Evolutionary conservation across 345 rosid species (phyloP), one percentile per base, ranked within the genome.

Genomic region (Heritiera fomes): DNA sequence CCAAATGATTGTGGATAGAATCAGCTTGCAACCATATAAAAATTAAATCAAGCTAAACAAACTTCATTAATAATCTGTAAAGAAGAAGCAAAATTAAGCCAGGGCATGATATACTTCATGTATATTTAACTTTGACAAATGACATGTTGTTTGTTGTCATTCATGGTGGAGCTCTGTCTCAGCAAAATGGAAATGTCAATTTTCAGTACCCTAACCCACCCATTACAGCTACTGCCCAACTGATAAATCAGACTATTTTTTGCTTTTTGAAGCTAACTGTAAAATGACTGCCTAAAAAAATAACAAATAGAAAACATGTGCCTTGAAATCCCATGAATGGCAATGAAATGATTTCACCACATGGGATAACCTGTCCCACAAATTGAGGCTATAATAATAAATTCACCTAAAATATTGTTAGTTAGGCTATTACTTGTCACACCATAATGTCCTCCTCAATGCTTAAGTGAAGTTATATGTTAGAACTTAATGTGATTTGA

Each of bases 351-450:
- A 69, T 69, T 11, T 69, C 55, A 45, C 3, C 73, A 69, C 73
- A 69, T 69, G 73, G 73, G 73, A 11, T 66, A 43, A 59, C 32
- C 6, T 41, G 71, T 41, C 49, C 62, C 12, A 58, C 30, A 58
- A 58, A 58, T n/a, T 58, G 28, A n/a, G 30, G 59, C 30, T 58
- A 58, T 58, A 4, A n/a, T 55, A 61, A 23, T 30, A 30, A 62
- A 30, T 32, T 32, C 15, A 62, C 67, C 43, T 62, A 62, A 62
- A 30, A 32, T 62, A 13, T 32, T 13, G 67, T 62, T 62, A 62
- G 66, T 30, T 62, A 30, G 66, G 8, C 41, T 62, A 32, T 62
- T 28, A 30, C 66, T 61, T 61, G 64, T 59, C 63, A 59, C 63
- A n/a, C 32, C 58, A 53, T 14, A 53, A 53, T 53, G 58, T 53